phyloP scores from a whole-genome alignment of 352 stramenopile genomes.

The Pseudoperonospora humuli region DNA sequence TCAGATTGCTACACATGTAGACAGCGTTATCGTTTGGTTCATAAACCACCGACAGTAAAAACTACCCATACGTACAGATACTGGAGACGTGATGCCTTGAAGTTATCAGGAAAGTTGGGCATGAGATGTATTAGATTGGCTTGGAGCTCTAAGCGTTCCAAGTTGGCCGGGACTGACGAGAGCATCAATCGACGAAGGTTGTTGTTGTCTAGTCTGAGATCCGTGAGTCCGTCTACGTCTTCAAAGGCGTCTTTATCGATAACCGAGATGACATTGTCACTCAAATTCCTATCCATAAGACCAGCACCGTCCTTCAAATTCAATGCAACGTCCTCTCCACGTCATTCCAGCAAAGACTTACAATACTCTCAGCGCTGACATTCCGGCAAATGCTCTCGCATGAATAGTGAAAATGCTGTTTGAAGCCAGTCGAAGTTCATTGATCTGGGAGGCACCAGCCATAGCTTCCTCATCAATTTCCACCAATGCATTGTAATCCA shows the following conservation, averaged over 20 bases:
- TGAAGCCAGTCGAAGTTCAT: constrained; percentile 41
- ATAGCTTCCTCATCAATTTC: constrained; percentile 43
- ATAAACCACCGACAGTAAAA: neutral
- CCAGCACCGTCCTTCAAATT: neutral
- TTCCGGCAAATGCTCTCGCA: constrained; percentile 41
- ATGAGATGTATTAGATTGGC: constrained; percentile 48
- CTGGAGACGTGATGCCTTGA: constrained; percentile 27
- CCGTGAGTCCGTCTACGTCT: constrained; percentile 31
- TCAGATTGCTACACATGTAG: constrained; percentile 38
- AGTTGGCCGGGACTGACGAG: constrained; percentile 29
- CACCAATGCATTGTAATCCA: constrained; percentile 53
- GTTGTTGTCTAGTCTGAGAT: constrained; percentile 39
- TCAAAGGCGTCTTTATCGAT: constrained; percentile 44
- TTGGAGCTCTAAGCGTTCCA: constrained; percentile 41
- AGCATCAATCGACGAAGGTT: constrained; percentile 40
- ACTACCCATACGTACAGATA: constrained; percentile 32
- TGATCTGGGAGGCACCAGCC: constrained; percentile 33
- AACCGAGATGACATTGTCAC: constrained; percentile 64
- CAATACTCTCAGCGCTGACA: constrained; percentile 42
- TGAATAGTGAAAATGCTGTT: constrained; percentile 61
- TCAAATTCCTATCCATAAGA: constrained; percentile 34
- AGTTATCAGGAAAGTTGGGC: constrained; percentile 30
- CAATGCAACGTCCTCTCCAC: neutral
- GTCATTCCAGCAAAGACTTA: constrained; percentile 11
- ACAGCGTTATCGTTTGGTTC: neutral